These are phyloP conservation scores for Apiospora aurea DNA, from an alignment of 2,329 filamentous ascomycete species.

Conservation along the genomic window DNA sequence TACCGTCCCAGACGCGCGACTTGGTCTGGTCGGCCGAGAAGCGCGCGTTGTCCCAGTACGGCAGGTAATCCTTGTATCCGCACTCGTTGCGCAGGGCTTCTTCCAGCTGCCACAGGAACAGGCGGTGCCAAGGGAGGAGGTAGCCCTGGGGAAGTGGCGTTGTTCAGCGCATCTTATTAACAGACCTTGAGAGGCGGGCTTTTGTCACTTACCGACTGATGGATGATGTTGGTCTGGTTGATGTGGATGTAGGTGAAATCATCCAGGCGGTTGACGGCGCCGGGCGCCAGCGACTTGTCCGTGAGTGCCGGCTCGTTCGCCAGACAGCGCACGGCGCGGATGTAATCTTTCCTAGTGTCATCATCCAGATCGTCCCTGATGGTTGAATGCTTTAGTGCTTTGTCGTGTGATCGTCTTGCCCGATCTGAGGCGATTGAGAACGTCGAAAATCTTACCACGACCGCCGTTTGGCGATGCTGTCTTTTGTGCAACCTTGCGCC, in stretches of 20 bases:
- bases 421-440: too few relatives aligned
- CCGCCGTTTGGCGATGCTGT: conserved; percentile 29
- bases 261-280: conserved; percentile 31
- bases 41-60: conserved; percentile 33
- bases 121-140: conserved; percentile 34
- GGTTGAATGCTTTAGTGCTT: neutral
- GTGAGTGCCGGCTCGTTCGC: conserved; percentile 30
- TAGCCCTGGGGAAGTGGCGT: conserved; percentile 28
- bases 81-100: conserved; percentile 34
- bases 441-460: conserved; percentile 33
- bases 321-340: conserved; percentile 33
- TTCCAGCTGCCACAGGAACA: conserved; percentile 35
- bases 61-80: conserved; percentile 33
- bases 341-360: conserved; percentile 30
- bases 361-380: conserved; percentile 32
- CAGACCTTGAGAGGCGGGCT: too few relatives aligned
- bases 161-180: neutral
- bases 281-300: conserved; percentile 30
- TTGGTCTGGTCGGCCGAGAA: conserved; percentile 32
- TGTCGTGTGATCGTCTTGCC: neutral
- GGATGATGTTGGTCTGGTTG: conserved; percentile 35
- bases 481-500: conserved; percentile 28
- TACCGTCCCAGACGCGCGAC: conserved; percentile 32
- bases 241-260: conserved; percentile 36
- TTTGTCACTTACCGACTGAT: conserved; percentile 31